Evolutionary conservation across 306 rosid species (phyloP).

Genomic region (Lithocarpus polystachyus): DNA sequence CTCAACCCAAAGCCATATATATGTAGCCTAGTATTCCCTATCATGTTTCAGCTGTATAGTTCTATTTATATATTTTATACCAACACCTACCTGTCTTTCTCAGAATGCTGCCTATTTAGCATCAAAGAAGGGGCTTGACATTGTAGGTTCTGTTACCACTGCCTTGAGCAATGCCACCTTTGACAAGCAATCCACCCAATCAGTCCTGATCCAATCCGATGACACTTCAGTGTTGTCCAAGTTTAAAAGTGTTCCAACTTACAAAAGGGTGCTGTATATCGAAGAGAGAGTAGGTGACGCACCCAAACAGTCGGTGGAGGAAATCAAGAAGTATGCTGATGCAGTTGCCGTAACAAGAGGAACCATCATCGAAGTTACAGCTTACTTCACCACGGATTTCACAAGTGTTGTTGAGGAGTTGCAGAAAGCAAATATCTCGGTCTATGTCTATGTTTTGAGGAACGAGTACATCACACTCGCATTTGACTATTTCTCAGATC

Average conservation of each 20-base stretch:
- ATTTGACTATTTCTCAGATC: constrained; percentile 70
- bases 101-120: constrained; percentile 86
- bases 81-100: constrained; percentile 14
- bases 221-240: constrained; percentile 78
- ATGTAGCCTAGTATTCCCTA: not conserved
- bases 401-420: constrained; percentile 54
- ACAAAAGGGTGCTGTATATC: constrained; percentile 44
- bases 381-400: constrained; percentile 20
- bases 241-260: constrained; percentile 47
- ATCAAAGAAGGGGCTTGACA: constrained; percentile 72
- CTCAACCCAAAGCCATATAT: not conserved
- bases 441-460: constrained; percentile 42
- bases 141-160: constrained; percentile 43
- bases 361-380: constrained; percentile 3
- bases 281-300: constrained; percentile 29
- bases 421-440: constrained; percentile 57
- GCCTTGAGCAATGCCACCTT: constrained; percentile 67
- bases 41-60: not conserved
- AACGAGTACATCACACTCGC: constrained; percentile 66
- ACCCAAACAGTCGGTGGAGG: constrained; percentile 46
- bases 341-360: constrained; percentile 49
- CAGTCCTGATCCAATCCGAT: constrained; percentile 73
- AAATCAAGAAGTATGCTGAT: constrained; percentile 67
- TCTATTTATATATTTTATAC: not conserved
- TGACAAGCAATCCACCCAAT: constrained; percentile 64